Percentiles rank a stretch among this genome's conserved stretches.
Conservation (phyloP, 805 yeast species). For the Saccharomyces jurei region DNA sequence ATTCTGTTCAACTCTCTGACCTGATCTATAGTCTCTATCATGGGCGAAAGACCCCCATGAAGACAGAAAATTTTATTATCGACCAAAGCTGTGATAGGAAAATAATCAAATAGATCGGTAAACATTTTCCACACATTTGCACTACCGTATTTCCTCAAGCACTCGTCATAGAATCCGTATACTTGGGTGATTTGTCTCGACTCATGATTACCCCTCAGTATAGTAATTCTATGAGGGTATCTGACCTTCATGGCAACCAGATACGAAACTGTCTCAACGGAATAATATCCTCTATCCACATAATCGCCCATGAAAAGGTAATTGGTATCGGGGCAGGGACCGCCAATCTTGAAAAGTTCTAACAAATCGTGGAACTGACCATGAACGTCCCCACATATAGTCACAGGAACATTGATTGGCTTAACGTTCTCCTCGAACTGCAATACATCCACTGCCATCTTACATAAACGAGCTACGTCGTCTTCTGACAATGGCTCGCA, state of each 20-base stretch:
- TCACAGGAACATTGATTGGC: conserved; percentile 91
- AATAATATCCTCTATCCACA: conserved; percentile 74
- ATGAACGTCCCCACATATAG: conserved; percentile 95
- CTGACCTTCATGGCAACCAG: conserved; percentile 87
- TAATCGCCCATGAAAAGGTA: conserved; percentile 88
- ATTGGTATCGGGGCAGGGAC: conserved; percentile 86
- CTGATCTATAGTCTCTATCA: conserved; percentile 89
- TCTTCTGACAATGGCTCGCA: conserved; percentile 79
- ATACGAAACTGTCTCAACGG: conserved; percentile 86
- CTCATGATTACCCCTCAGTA: conserved; percentile 90
- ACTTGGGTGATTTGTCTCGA: conserved; percentile 94
- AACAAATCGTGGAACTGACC: conserved; percentile 94
- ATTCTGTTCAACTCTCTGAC: conserved; percentile 83
- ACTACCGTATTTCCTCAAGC: conserved; percentile 84
- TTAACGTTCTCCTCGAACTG: conserved; percentile 92
- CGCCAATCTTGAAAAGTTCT: conserved; percentile 89
- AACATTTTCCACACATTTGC: conserved; percentile 91
- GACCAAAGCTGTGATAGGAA: conserved; percentile 88
- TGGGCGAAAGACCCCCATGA: conserved; percentile 92
- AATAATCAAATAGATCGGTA: conserved; percentile 85
- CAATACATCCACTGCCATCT: conserved; percentile 84
- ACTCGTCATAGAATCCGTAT: conserved; percentile 92
- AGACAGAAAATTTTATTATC: conserved; percentile 86
- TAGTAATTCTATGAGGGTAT: conserved; percentile 85
- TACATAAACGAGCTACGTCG: conserved; percentile 72